Conservation (phyloP, 2,329 filamentous ascomycete species). For the Xylariales sp. region DNA sequence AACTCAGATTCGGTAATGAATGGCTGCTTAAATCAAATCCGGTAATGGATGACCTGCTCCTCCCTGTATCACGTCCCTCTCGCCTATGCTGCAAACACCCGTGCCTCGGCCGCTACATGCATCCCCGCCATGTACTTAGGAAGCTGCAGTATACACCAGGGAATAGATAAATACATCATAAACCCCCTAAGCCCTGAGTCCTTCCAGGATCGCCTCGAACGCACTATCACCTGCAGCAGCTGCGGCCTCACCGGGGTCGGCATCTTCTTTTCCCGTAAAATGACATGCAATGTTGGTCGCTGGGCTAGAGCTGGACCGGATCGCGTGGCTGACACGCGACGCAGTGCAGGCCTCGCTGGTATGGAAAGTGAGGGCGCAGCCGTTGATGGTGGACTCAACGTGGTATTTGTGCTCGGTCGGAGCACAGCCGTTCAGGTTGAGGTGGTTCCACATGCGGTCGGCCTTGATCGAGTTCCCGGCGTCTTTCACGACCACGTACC, state of each 20-base stretch:
- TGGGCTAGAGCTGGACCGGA: slow-evolving; percentile 19
- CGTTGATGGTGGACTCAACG: not conserved
- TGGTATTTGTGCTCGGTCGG: slow-evolving; percentile 6
- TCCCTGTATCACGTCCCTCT: no score
- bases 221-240: no score
- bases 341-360: slow-evolving; percentile 8
- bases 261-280: slow-evolving; percentile 2
- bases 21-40: no score
- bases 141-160: no score
- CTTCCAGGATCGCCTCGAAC: no score
- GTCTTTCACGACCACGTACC: slow-evolving; percentile 2
- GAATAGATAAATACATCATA: no score
- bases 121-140: no score
- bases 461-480: slow-evolving; percentile 3
- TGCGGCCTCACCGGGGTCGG: not conserved
- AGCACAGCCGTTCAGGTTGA: slow-evolving; percentile 9
- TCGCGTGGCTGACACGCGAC: slow-evolving; percentile 21
- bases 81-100: no score
- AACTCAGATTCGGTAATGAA: no score
- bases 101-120: no score
- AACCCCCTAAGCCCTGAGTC: no score
- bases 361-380: slow-evolving; percentile 5
- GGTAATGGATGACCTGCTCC: no score
- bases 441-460: slow-evolving; percentile 6
- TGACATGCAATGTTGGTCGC: slow-evolving; percentile 1